Base-by-base conservation (phyloP, 2,329 filamentous ascomycete species). In the Thelonectria discophora region DNA sequence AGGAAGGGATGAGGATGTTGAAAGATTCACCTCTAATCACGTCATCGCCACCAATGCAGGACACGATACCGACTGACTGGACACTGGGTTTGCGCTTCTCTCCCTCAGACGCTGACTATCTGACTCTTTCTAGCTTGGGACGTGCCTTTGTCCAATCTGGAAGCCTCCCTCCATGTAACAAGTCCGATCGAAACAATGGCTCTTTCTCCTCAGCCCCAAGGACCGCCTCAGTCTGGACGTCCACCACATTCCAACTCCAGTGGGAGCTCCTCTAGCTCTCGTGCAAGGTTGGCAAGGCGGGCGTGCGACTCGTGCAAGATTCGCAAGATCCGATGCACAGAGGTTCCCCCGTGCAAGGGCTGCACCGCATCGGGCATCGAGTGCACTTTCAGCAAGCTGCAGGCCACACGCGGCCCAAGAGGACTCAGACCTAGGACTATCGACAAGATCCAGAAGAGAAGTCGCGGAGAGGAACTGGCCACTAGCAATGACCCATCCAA, bases 241-340 rank as follows among this genome's bases (percentile, higher is more conserved):
- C 42, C 60, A 30, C 45, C 50, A 18, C 60, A 46, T 60, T 56
- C 58, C 68, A 69, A 53, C 59, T 32, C 69, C 50, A 62, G 56
- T 58, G 63, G 68, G 39, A 57, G 60, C 20, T 46, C 48, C 13
- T 56, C 60, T 7, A 60, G 43, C 21, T 51, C 69, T 34, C 69
- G 69, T 12, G 64, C 69, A 45, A 64, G 50, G 24, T 55, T 71
- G 9, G 69, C 69, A 15, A 62, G 69, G 60, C 69, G 80, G 30
- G 81, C 82, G 11, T 84, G 82, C 69, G 82, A 84, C 63, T 81
- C 78, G 18, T 85, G 82, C 74, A 84, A 82, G 73, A 77, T 85
- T 43, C 78, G 82, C 56, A 85, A 85, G 73, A 80, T 84, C 60
- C 78, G 79, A 48, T 85, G 82, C 69, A 79, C 78, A 13, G 82